Evolutionary conservation across 2,329 filamentous ascomycete species (phyloP), one percentile per base, ranked within the genome.

Genomic region (Zopfia rhizophila): DNA sequence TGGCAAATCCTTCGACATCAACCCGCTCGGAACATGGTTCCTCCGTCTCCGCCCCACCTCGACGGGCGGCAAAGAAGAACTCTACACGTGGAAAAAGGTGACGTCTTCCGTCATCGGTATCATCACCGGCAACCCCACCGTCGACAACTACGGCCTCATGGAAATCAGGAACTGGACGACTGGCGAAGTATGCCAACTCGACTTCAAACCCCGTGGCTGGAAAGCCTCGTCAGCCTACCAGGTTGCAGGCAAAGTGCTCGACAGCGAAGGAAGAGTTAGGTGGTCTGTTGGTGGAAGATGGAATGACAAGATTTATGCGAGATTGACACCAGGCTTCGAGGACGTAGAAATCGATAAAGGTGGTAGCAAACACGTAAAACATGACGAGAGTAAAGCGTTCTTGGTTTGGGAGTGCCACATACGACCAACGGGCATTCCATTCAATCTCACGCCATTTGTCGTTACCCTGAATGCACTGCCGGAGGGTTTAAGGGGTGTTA

Each of bases 31-130:
- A 23, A 99, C 94, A 6, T 99, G 94, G 94, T 99, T 97, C 77
- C 77, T 97, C 49, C 90, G 83, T 64, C 79, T 99, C 19, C 87
- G 91, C 1, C 91, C 92, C 0, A 82, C 82, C 1, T 79, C 84
- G 3, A 90, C 88, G 3, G 87, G 63, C 5, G 63, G 66, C 10
- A 61, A 88, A 61, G 86, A 89, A 54, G 94, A 99, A 59, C 78
- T 97, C 2, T 99, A 96, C 73, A 97, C 93, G 0, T 99, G 94
- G 94, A 97, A 97, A 75, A 99, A 99, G 76, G 91, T 97, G 13
- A 97, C 92, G 1, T 94, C 91, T 1, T 95, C 92, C 2, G 94
- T 99, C n/a, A 87, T 97, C 48, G 94, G 94, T 47, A 99, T 99
- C 72, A 97, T 99, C 63, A 97, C 93, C 0, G 94, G 94, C 35